These are phyloP conservation scores for Aegilops longissima DNA, from an alignment of 176 grass and related monocot species.

Conservation along the genomic window DNA sequence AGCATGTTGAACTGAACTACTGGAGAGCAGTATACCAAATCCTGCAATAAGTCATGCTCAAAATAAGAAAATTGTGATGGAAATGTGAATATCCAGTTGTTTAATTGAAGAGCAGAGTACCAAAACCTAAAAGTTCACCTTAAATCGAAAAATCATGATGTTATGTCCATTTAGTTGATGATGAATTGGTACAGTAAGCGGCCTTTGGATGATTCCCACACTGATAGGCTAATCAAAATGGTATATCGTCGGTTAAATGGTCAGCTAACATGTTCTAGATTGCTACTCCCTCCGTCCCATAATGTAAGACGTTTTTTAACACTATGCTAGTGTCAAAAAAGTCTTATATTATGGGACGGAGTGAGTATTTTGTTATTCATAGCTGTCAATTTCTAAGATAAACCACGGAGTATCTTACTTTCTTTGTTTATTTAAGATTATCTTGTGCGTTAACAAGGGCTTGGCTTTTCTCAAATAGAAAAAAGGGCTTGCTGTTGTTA, in stretches of 20 bases:
- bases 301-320: too few species aligned
- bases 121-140: neutral
- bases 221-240: neutral
- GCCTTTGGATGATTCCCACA: neutral
- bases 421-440: neutral
- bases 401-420: neutral
- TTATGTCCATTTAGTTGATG: neutral
- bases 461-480: neutral
- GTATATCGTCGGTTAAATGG: neutral
- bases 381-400: neutral
- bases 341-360: too few species aligned
- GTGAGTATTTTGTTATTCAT: neutral
- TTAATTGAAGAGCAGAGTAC: neutral
- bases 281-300: too few species aligned
- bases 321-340: too few species aligned
- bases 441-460: neutral
- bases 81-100: neutral
- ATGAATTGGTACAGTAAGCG: neutral
- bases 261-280: neutral
- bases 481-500: neutral
- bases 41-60: neutral
- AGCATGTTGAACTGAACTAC: neutral
- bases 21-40: neutral
- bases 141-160: neutral
- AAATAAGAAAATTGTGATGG: neutral